These are phyloP conservation scores for Boletus vermiculosoides DNA, from an alignment of 768 basidiomycete genomes.

Conservation along the genomic window DNA sequence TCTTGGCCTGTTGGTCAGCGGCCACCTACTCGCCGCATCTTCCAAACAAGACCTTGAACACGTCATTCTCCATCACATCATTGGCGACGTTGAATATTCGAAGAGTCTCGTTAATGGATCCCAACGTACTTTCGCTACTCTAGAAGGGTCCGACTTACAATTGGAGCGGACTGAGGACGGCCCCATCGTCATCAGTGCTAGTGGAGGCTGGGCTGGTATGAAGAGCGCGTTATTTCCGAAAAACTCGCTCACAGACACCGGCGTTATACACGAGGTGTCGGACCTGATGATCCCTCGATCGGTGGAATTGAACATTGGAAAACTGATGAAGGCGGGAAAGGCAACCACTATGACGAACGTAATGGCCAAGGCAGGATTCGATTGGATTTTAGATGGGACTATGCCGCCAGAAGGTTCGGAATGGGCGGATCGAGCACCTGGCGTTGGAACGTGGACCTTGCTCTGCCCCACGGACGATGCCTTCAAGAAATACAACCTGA, in stretches of 20 bases:
- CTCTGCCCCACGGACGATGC: conserved; percentile 91
- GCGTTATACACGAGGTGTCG: conserved; percentile 86
- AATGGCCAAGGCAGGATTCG: conserved; percentile 79
- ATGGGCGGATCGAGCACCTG: conserved; percentile 55
- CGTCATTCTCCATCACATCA: conserved; percentile 84
- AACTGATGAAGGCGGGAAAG: conserved; percentile 85
- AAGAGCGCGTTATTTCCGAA: conserved; percentile 54
- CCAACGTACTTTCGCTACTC: conserved; percentile 70
- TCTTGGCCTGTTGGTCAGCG: conserved; percentile 80
- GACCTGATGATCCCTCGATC: conserved; percentile 85
- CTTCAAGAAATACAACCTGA: conserved; percentile 85
- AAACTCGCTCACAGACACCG: conserved; percentile 81
- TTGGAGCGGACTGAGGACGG: conserved; percentile 58
- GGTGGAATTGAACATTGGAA: conserved; percentile 83
- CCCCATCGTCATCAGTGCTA: conserved; percentile 51
- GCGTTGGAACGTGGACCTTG: conserved; percentile 73
- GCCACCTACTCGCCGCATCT: conserved; percentile 76
- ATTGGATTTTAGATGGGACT: conserved; percentile 89
- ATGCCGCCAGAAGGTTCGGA: conserved; percentile 67
- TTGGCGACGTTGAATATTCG: conserved; percentile 75
- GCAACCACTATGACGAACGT: conserved; percentile 86
- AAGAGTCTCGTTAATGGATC: conserved; percentile 59
- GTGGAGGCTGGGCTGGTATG: conserved; percentile 79
- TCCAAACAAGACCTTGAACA: conserved; percentile 78
- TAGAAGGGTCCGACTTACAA: conserved; percentile 83